These are phyloP conservation scores for Sarocladiaceae sp. DNA, from an alignment of 2,329 filamentous ascomycete genomes.

Conservation along the genomic window DNA sequence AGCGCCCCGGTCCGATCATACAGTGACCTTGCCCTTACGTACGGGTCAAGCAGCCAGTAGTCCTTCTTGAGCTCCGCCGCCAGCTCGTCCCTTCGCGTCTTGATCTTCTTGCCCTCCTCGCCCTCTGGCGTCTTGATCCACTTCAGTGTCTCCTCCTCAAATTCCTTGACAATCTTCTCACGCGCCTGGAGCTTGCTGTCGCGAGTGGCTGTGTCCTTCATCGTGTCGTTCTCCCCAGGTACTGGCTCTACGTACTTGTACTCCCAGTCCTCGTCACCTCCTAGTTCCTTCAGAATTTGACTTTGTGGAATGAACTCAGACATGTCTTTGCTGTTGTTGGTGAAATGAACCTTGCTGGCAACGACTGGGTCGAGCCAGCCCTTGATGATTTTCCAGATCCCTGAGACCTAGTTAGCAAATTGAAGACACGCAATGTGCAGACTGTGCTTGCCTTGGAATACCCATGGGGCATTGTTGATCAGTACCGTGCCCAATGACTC, in stretches of 20 bases:
- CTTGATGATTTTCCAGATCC: slow-evolving; percentile 92
- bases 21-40: slow-evolving; percentile 71
- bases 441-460: slow-evolving; percentile 87
- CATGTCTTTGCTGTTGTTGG: slow-evolving; percentile 72
- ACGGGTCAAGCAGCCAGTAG: slow-evolving; percentile 89
- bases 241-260: slow-evolving; percentile 77
- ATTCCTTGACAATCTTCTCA: slow-evolving; percentile 60
- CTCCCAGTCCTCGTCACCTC: slow-evolving; percentile 77
- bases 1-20: slow-evolving; percentile 80
- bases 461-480: slow-evolving; percentile 93
- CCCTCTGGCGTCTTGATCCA: slow-evolving; percentile 57
- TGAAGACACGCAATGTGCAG: no score
- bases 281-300: slow-evolving; percentile 75
- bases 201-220: slow-evolving; percentile 59
- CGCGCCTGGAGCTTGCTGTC: slow-evolving; percentile 60
- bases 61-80: slow-evolving; percentile 60
- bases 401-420: slow-evolving; percentile 30
- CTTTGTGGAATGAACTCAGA: slow-evolving; percentile 65
- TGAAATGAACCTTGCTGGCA: slow-evolving; percentile 89
- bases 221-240: slow-evolving; percentile 66
- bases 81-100: slow-evolving; percentile 53
- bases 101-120: slow-evolving; percentile 38
- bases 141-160: slow-evolving; percentile 64
- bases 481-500: slow-evolving; percentile 85
- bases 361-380: slow-evolving; percentile 98